Base-by-base conservation (phyloP, 2,329 filamentous ascomycete species). In the Corinectria fuckeliana region DNA sequence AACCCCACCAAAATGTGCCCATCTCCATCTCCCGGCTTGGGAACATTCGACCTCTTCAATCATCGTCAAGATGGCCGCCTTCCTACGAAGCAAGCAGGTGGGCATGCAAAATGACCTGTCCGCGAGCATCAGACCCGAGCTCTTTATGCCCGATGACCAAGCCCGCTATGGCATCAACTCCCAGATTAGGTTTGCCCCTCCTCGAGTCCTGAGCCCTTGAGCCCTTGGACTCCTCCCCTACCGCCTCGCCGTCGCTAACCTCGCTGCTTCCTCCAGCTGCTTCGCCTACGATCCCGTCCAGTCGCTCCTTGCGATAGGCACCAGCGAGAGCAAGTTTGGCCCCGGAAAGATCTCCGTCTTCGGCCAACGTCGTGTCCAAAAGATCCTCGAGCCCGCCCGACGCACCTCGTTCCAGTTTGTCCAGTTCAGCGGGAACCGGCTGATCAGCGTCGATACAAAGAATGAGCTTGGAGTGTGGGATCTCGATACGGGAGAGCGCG, bases 231-330 rank as follows among this genome's bases (percentile, higher is more conserved):
- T 30, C 34, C n/a, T n/a, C 7, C 23, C 14, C 30, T 36, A 3
- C 32, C 10, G 21, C 41, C n/a, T 45, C 42, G 23, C 16, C 61
- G 57, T 64, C 70, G 64, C 41, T 66, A 64, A 58, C 45, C 28
- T 48, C 62, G 60, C 50, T 38, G 36, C 52, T 54, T 51, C 49
- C 67, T 78, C 75, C 21, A 85, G 91, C 69, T 91, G 90, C 64
- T 80, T 98, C 65, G 91, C 93, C 61, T 98, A 96, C 79, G 93
- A 98, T 67, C 93, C 95, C 1, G 85, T 97, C 11, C 95, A 99
- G 74, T 97, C 93, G 25, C 87, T 99, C 57, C 84, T 99, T 50
- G 95, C 95, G 39, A 87, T 98, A 63, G 95, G 93, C 60, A 99
- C 95, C 39, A 91, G 88, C 73, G 91, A 96, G 77, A 92, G 90